Percentiles rank a stretch among this genome's conserved stretches.
phyloP scores from a whole-genome alignment of 495 filamentous ascomycete genomes.

The Chlorociboria aeruginascens region DNA sequence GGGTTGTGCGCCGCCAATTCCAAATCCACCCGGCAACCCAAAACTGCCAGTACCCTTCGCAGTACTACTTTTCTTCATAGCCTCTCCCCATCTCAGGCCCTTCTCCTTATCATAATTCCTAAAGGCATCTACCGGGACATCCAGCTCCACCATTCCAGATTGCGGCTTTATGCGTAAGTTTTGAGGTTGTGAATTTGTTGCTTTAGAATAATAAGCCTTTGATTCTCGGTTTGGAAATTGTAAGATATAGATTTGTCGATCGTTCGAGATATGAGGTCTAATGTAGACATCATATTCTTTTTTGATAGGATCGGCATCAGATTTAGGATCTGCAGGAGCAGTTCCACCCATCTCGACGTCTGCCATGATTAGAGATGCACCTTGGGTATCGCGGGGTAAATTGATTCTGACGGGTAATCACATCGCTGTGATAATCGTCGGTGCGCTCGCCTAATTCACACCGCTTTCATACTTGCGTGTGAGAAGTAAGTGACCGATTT shows the following conservation, averaged over 20 bases:
- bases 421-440: too few species aligned
- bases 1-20: conserved; percentile 31
- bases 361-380: conserved; percentile 3
- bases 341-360: conserved; percentile 2
- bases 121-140: conserved; percentile 52
- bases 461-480: too few species aligned
- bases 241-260: conserved; percentile 44
- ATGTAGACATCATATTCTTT: conserved; percentile 52
- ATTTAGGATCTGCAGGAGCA: not conserved
- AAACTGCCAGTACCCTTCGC: conserved; percentile 46
- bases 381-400: not conserved
- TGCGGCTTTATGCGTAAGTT: conserved; percentile 54
- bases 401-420: not conserved
- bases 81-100: conserved; percentile 54
- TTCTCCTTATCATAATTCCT: conserved; percentile 52
- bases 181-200: conserved; percentile 39
- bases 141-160: conserved; percentile 61
- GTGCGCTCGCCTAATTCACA: too few species aligned
- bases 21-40: conserved; percentile 48
- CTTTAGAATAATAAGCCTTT: conserved; percentile 43
- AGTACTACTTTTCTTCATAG: conserved; percentile 41
- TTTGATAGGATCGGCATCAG: conserved; percentile 43
- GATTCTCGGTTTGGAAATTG: conserved; percentile 52
- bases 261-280: conserved; percentile 26
- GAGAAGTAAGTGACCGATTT: too few species aligned